Percentiles rank a stretch among this genome's conserved stretches.
These are phyloP conservation scores for Cenococcum geophilum DNA, from an alignment of 495 filamentous ascomycete genomes.

Conservation along the genomic window DNA sequence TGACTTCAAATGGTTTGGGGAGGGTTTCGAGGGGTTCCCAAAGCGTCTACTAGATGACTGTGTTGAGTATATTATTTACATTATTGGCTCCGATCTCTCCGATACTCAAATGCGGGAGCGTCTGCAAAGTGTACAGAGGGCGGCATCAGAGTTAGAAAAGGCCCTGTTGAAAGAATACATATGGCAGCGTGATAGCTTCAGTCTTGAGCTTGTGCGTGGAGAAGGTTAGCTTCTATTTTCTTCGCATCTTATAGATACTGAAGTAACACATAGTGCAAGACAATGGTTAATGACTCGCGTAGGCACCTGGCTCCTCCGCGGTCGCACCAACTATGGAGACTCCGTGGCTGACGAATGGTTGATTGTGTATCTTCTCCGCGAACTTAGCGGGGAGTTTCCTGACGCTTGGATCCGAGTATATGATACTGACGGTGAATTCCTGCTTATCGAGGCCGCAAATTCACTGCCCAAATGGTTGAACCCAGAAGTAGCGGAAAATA, in stretches of 20 bases:
- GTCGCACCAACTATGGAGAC: slow-evolving; percentile 80
- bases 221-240: slow-evolving; percentile 43
- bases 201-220: slow-evolving; percentile 53
- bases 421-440: slow-evolving; percentile 90
- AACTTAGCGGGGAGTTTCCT: slow-evolving; percentile 65
- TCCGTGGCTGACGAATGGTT: slow-evolving; percentile 97
- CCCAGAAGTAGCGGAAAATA: slow-evolving; percentile 80
- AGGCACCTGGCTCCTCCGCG: slow-evolving; percentile 48
- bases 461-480: slow-evolving; percentile 84
- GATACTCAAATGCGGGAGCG: slow-evolving; percentile 50
- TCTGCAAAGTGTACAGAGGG: slow-evolving; percentile 65
- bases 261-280: background rate
- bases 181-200: slow-evolving; percentile 84
- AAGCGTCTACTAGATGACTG: slow-evolving; percentile 78
- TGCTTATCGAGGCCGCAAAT: slow-evolving; percentile 89
- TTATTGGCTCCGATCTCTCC: slow-evolving; percentile 51
- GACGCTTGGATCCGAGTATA: slow-evolving; percentile 75
- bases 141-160: slow-evolving; percentile 56
- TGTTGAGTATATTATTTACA: slow-evolving; percentile 77
- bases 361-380: slow-evolving; percentile 82
- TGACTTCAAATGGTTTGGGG: slow-evolving; percentile 45
- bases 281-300: background rate
- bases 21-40: slow-evolving; percentile 58
- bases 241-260: background rate
- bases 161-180: slow-evolving; percentile 74